Conservation (phyloP, 169 alveolate genomes). For the Eimeria zaria region DNA sequence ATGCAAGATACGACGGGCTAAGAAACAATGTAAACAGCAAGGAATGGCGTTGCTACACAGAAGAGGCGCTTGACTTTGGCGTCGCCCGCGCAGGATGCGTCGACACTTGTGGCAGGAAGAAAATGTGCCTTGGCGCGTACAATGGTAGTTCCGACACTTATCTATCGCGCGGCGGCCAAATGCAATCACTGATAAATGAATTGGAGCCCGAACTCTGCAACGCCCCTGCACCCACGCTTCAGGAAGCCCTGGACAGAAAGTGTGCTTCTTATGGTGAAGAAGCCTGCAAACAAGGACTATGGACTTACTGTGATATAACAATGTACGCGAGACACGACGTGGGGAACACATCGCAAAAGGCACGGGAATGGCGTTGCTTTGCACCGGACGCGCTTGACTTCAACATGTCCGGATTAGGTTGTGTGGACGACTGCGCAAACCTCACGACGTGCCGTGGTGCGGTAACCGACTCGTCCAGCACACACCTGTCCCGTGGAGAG, state of each 20-base stretch:
- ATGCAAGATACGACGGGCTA: slow-evolving; percentile 11
- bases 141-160: background rate
- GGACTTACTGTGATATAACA: background rate
- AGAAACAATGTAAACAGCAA: background rate
- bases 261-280: background rate
- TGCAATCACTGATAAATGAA: background rate
- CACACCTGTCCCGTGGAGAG: background rate
- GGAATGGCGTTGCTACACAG: slow-evolving; percentile 33
- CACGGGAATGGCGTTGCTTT: slow-evolving; percentile 22
- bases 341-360: background rate
- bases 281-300: background rate
- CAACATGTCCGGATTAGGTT: background rate
- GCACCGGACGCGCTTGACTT: slow-evolving; percentile 12
- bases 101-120: slow-evolving; percentile 7
- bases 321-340: slow-evolving; percentile 6
- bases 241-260: slow-evolving; percentile 53
- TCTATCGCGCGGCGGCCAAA: background rate
- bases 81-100: slow-evolving; percentile 15
- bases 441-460: background rate
- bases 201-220: background rate
- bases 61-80: background rate
- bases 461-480: background rate
- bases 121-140: slow-evolving; percentile 39
- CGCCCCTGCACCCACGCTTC: slow-evolving; percentile 44
- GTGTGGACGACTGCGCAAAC: background rate